Base-by-base conservation (phyloP, 2,329 filamentous ascomycete genomes). In the Aspergillus aculeatus region DNA sequence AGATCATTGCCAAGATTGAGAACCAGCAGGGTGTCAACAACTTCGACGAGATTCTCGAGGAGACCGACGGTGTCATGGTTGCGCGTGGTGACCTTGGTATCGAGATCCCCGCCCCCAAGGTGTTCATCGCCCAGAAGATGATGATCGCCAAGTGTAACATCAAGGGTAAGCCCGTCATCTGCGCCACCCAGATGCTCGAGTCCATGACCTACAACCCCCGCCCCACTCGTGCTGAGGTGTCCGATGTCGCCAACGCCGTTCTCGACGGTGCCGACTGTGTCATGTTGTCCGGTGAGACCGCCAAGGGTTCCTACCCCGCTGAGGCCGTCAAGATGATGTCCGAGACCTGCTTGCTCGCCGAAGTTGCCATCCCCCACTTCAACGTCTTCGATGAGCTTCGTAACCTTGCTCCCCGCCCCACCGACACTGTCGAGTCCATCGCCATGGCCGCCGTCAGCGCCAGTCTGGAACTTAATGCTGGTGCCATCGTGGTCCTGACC, bases 91-190 rank as follows among this genome's bases (percentile, higher is more conserved):
- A 98, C 76, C 83, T 96, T 66, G 95, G 95, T 84, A 99, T 99
- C 72, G 95, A 99, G 83, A 99, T 99, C 71, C 94, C 95, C 53
- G 94, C 95, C 63, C 92, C 94, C 66, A 95, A 99, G 85, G 95
- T 99, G 68, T 99, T 99, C 81, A 92, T 96, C 69, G 95, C 95
- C 59, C 95, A 99, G 85, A 99, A 99, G 90, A 99, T 99, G 91
- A 93, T 99, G 86, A 99, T 99, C 80, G 93, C 95, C 81, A 98
- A 98, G 89, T 99, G 95, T 88, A 99, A 99, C 85, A 88, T 97
- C 75, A 93, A 92, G 69, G 95, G 95, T 80, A 99, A 99, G 86
- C 95, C 95, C 69, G 93, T 94, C 78, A 97, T 99, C 78, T 98
- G 94, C 81, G 95, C 95, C 62, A 99, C 95, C 47, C 95, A 99